Conservation (phyloP, 2,329 filamentous ascomycete genomes). For the Xylariaceae sp. region DNA sequence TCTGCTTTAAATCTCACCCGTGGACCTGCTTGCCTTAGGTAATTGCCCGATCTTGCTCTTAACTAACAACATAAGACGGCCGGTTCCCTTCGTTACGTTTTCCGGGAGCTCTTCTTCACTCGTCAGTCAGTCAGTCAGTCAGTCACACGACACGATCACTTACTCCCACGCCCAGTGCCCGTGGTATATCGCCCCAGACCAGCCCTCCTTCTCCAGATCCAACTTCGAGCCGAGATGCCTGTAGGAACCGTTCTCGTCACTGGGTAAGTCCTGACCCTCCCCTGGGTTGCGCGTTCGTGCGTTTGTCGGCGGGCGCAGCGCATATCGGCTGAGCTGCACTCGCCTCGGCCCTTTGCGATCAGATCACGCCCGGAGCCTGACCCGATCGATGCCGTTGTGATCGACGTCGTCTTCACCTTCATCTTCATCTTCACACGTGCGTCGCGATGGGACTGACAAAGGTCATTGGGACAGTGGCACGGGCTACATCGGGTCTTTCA, state of each 20-base stretch:
- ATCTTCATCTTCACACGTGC: background rate
- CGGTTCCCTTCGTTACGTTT: background rate
- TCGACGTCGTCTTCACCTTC: too few species aligned
- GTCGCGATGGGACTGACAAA: slow-evolving; percentile 4
- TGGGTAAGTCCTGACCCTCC: slow-evolving; percentile 56
- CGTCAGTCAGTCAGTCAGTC: background rate
- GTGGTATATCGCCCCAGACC: slow-evolving; percentile 8
- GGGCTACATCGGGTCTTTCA: slow-evolving; percentile 99
- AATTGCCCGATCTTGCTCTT: background rate
- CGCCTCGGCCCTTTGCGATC: background rate
- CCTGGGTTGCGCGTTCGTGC: background rate
- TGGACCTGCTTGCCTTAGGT: background rate
- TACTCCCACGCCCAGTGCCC: background rate
- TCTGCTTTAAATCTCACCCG: background rate
- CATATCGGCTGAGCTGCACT: background rate
- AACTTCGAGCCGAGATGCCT: slow-evolving; percentile 51
- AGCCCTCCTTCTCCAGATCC: background rate
- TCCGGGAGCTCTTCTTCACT: background rate
- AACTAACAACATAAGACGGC: background rate
- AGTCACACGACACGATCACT: too few species aligned
- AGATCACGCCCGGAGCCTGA: background rate
- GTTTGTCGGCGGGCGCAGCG: background rate
- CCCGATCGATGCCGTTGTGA: background rate
- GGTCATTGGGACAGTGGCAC: slow-evolving; percentile 62
- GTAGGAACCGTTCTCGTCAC: slow-evolving; percentile 86